phyloP scores from a whole-genome alignment of 345 rosid genomes.

The Mangifera indica region DNA sequence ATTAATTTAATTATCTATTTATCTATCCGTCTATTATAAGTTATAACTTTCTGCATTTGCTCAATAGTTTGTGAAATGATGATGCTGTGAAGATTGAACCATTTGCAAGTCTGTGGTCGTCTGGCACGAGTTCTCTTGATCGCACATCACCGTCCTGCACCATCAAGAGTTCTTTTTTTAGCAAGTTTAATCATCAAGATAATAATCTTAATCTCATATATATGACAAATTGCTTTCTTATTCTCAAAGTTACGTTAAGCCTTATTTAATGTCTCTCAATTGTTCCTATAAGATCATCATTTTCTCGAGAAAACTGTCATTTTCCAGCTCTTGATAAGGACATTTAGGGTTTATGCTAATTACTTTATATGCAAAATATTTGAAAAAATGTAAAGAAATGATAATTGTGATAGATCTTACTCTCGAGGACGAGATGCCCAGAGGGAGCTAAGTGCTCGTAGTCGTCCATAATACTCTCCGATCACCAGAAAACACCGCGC shows the following conservation, averaged over 20 bases:
- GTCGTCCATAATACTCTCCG: slow-evolving; percentile 80
- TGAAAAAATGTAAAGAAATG: too few relatives aligned
- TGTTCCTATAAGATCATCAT: too few relatives aligned
- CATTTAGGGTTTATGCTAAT: too few relatives aligned
- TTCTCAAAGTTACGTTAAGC: too few relatives aligned
- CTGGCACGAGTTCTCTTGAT: slow-evolving; percentile 73
- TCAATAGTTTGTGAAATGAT: slow-evolving; percentile 63
- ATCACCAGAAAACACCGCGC: slow-evolving; percentile 86
- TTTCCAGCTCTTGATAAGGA: too few relatives aligned
- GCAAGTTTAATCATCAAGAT: not conserved
- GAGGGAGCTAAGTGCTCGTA: slow-evolving; percentile 84
- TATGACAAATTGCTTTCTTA: too few relatives aligned
- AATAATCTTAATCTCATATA: not conserved
- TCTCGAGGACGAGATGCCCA: slow-evolving; percentile 95
- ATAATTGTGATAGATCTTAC: slow-evolving; percentile 35
- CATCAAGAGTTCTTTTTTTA: not conserved
- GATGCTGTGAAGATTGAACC: slow-evolving; percentile 69
- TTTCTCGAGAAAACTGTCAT: too few relatives aligned
- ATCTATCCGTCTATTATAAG: not conserved
- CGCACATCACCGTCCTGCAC: slow-evolving; percentile 54
- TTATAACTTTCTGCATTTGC: not conserved
- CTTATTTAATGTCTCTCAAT: too few relatives aligned
- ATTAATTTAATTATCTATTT: slow-evolving; percentile 6
- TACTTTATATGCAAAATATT: too few relatives aligned
- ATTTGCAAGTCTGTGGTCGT: slow-evolving; percentile 74